Base-by-base conservation (phyloP, 2,329 filamentous ascomycete genomes). In the Rutstroemia sp. region DNA sequence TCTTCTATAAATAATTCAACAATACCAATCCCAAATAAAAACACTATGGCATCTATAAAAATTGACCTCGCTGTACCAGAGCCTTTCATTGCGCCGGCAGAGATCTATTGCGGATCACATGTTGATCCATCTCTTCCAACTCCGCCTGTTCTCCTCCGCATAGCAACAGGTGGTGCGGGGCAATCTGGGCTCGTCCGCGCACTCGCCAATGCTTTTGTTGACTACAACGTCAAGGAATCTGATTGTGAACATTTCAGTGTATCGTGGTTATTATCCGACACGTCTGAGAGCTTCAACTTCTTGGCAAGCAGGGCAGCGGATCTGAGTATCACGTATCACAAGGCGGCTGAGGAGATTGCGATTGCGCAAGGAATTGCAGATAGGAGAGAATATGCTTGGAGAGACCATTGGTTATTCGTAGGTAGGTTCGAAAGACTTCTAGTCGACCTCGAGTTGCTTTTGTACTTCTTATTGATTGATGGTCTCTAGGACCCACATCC, bases 191-290 rank as follows among this genome's bases (percentile, higher is more conserved):
- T 72, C 14, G 61, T 71, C 12, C 46, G 48, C 69, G 71, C 58
- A 3, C 66, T 75, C 14, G 70, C 71, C 16, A 66, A 74, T 52
- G 64, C 60, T 2, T 74, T 73, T 57, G 73, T 75, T 27, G 47
- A 69, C 46, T 62, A 62, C 39, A 65, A 64, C 30, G 67, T 72
- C 12, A 54, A 60, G 5, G 53, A 25, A 2, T 66, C 66, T 23
- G 66, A 67, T 30, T 62, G 61, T 5, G 7, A 61, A 2, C 68
- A 69, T 0, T 77, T 78, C 64, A 64, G 66, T 10, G 70, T 77
- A 5, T 75, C 69, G 19, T 78, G 75, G 75, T 71, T 73, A 51
- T 70, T 72, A 45, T 73, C 72, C 38, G 75, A 77, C 57, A 77
- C 75, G 0, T 75, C 73, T 0, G 71, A 73, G 54, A 73, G 70